Evolutionary conservation across 164 flowering plant genomes (phyloP).

Genomic region (Annona cherimola): DNA sequence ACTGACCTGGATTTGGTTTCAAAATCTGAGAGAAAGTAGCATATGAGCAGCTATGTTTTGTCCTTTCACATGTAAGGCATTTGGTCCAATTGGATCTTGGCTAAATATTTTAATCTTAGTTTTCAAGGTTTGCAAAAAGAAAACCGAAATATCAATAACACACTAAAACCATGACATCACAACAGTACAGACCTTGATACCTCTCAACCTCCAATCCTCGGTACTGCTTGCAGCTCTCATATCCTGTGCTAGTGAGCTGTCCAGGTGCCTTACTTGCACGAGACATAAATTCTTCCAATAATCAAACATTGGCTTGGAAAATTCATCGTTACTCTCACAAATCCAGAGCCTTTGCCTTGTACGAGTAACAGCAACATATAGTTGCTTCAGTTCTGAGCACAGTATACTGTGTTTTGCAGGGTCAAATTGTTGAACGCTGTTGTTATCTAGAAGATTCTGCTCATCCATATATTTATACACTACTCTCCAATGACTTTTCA

Average conservation of each 20-base stretch:
- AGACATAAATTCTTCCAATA: constrained; percentile 59
- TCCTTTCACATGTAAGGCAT: too few species aligned
- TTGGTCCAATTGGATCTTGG: too few species aligned
- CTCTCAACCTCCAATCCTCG: constrained; percentile 64
- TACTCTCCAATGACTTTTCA: constrained; percentile 66
- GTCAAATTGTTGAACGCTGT: constrained; percentile 34
- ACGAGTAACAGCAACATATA: constrained; percentile 85
- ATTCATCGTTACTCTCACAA: constrained; percentile 51
- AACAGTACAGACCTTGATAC: constrained; percentile 43
- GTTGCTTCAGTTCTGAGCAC: constrained; percentile 73
- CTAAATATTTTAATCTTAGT: too few species aligned
- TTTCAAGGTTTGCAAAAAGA: too few species aligned
- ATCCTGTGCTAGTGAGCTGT: constrained; percentile 48
- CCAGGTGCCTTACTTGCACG: constrained; percentile 46
- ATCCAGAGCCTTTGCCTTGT: constrained; percentile 80
- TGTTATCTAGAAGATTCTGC: constrained; percentile 30
- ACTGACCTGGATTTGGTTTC: too few species aligned
- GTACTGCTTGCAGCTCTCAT: constrained; percentile 62
- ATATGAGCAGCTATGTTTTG: too few species aligned
- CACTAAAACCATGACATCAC: background rate
- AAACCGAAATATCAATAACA: too few species aligned
- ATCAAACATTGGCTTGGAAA: constrained; percentile 60
- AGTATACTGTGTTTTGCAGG: constrained; percentile 46
- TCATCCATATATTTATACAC: constrained; percentile 60
- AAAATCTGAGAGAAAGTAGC: too few species aligned